Evolutionary conservation across 1,284 basidiomycete genomes (phyloP).

Genomic region (Apiotrichum brassicae): DNA sequence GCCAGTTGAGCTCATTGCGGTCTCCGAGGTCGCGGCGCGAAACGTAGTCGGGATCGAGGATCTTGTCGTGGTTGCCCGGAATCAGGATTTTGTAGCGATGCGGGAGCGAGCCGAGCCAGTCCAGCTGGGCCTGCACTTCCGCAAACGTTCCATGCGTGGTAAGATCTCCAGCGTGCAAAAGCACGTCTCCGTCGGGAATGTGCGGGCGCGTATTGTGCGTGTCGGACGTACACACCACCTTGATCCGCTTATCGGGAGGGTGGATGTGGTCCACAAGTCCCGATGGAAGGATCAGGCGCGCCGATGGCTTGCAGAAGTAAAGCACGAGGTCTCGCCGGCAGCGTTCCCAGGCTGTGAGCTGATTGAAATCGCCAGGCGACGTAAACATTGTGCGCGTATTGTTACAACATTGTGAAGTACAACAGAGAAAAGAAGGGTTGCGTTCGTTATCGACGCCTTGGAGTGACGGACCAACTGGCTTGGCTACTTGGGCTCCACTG

Average conservation of each 20-base stretch:
- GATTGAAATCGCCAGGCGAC: too few relatives aligned
- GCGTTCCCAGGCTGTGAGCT: too few relatives aligned
- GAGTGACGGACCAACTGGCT: too few relatives aligned
- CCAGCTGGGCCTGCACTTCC: slow-evolving; percentile 3
- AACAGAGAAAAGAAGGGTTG: too few relatives aligned
- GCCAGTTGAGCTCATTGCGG: not conserved
- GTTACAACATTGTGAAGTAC: too few relatives aligned
- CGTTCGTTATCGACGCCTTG: too few relatives aligned
- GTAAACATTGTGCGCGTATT: too few relatives aligned
- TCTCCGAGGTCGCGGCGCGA: not conserved
- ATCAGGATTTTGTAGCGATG: slow-evolving; percentile 8
- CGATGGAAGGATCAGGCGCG: too few relatives aligned
- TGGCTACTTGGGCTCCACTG: too few relatives aligned
- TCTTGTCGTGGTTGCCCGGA: slow-evolving; percentile 3
- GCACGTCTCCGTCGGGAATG: slow-evolving; percentile 4
- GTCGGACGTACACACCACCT: slow-evolving; percentile 3
- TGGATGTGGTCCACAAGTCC: too few relatives aligned
- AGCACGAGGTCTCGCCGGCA: too few relatives aligned
- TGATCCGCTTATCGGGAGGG: not conserved
- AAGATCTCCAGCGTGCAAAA: slow-evolving; percentile 5
- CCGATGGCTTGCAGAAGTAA: too few relatives aligned
- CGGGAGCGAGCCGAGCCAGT: slow-evolving; percentile 5
- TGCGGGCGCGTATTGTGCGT: slow-evolving; percentile 1
- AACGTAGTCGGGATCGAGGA: not conserved
- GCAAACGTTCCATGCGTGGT: not conserved